Evolutionary conservation across 768 basidiomycete species (phyloP).

Genomic region (Lentinula lateritia): DNA sequence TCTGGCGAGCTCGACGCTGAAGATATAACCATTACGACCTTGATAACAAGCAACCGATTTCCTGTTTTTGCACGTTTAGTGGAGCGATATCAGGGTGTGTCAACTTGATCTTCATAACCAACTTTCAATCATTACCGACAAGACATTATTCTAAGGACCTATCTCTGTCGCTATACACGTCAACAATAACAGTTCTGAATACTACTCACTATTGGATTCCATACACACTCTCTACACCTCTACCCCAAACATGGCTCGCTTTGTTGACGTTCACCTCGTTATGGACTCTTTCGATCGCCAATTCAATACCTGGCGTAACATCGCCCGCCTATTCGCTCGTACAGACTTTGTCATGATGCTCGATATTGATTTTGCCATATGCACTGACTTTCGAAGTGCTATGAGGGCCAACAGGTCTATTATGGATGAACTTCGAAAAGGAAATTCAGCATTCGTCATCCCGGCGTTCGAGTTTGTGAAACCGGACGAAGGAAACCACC

Average conservation of each 20-base stretch:
- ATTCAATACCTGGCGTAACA: slow-evolving; percentile 88
- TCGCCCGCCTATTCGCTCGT: slow-evolving; percentile 76
- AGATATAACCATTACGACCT: slow-evolving; percentile 81
- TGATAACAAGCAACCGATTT: slow-evolving; percentile 78
- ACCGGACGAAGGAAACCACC: slow-evolving; percentile 58
- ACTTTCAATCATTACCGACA: neutral
- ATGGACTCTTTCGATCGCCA: slow-evolving; percentile 77
- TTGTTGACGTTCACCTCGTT: slow-evolving; percentile 84
- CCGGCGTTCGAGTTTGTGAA: slow-evolving; percentile 81
- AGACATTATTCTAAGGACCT: slow-evolving; percentile 50
- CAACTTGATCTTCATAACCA: neutral
- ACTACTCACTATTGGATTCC: slow-evolving; percentile 45
- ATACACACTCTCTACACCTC: slow-evolving; percentile 65
- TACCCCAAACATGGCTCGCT: slow-evolving; percentile 56
- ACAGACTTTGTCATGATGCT: slow-evolving; percentile 88
- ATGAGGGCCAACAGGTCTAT: slow-evolving; percentile 39
- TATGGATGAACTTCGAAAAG: slow-evolving; percentile 47
- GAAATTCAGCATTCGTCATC: slow-evolving; percentile 68
- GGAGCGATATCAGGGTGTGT: slow-evolving; percentile 66
- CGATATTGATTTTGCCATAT: slow-evolving; percentile 83
- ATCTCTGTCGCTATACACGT: slow-evolving; percentile 83
- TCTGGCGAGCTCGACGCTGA: slow-evolving; percentile 46
- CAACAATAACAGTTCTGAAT: slow-evolving; percentile 39
- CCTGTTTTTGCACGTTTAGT: slow-evolving; percentile 67
- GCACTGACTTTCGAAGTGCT: slow-evolving; percentile 69